Evolutionary conservation across 2,329 filamentous ascomycete species (phyloP), one percentile per base, ranked within the genome.

Genomic region (Neofusicoccum ribis): DNA sequence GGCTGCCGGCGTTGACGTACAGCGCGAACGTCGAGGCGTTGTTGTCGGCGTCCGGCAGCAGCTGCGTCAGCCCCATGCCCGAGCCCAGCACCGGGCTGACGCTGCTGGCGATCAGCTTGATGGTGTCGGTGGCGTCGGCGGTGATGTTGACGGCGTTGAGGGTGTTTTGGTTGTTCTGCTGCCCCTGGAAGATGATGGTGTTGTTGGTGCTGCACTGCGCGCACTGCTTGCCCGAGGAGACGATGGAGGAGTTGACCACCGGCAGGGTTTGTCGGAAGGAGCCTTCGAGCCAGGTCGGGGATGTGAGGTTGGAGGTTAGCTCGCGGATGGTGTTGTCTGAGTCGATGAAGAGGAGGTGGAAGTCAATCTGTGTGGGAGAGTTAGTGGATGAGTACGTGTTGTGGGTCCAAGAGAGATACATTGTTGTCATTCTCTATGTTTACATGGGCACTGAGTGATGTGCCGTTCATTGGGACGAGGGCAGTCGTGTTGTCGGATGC

Each of bases 341-440:
- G 50, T 52, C 50, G 50, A 52, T 52, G 50, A 52, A 52, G 50
- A 37, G 37, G 15, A 52, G 50, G 50, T 52, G 50, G 50, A 52
- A 52, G 34, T 52, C 27, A 8, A 52, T 15, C 50, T 52, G 31
- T 17, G 6, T 23, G 34, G 5, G 9, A 17, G 31, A 3, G 34
- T 37, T 15, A 51, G 47, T 31, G 14, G 15, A 2, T 23, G 14
- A 17, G 31, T 5, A 3, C 3, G 7, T 15, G 3, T 3, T 15
- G 3, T 0, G 6, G 15, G 34, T 17, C 8, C 27, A 31, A 31
- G 27, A 7, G 27, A 31, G 27, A 31, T 36, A 31, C 50, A 4
- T 52, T 20, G 12, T 20, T 52, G 50, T 7, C 23, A 15, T 39
- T 20, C 34, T 52, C 11, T 14, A 52, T 8, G 15, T 52, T 52